Base-by-base conservation (phyloP, 2,329 filamentous ascomycete species). In the Sodiomyces alkalinus region DNA sequence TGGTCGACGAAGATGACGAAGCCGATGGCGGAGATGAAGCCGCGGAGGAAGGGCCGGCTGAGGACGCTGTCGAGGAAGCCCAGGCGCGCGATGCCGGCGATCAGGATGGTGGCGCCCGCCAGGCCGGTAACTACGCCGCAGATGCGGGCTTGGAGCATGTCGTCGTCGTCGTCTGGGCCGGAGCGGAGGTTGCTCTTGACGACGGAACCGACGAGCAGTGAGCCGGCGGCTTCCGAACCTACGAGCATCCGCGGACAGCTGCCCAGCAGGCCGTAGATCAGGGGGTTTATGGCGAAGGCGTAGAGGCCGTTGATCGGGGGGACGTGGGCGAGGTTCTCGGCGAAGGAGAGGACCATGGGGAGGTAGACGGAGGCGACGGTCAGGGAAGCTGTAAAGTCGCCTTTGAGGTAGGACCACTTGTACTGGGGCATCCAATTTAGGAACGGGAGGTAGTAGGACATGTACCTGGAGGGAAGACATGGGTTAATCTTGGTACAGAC, bases 361-460 rank as follows among this genome's bases (percentile, higher is more conserved):
- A 98, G 79, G 51, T 98, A 98, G 58, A 98, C 90, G 16, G 86
- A 93, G n/a, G 87, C 82, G 59, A 98, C 78, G n/a, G 90, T 96
- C 37, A 96, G 51, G 27, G 87, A 86, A 7, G 87, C 79, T 10
- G 92, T 62, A 12, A 96, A 56, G 51, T 98, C 90, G 26, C 90
- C 90, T 41, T 77, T 72, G 26, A 96, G 53, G 52, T 81, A 93
- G 4, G 72, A 68, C 66, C 73, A 75, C 41, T 69, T 73, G 53
- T 98, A 98, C 54, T 93, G 82, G 29, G 63, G 65, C 36, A 92
- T 77, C 90, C 90, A 98, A 38, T 78, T 85, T 39, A 93, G 59
- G 36, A 86, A 81, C 0, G 90, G 90, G 25, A 98, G 62, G 48
- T 98, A 98, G 58, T 98, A 96, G 4, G 78, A 74, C 35, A 94